Evolutionary conservation across 2,329 filamentous ascomycete species (phyloP).

Genomic region (Cladosporium velox): DNA sequence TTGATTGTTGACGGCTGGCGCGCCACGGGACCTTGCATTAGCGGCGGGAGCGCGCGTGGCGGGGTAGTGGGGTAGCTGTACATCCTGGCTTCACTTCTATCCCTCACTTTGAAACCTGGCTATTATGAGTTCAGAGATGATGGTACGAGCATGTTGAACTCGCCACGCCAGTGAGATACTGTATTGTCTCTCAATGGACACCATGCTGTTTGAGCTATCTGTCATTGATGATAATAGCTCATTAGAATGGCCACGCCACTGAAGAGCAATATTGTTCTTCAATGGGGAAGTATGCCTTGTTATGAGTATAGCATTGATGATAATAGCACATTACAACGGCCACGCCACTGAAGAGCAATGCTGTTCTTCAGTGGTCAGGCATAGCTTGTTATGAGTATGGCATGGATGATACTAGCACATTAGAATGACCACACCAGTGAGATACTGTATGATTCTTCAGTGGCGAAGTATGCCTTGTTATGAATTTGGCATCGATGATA

Average conservation of each 20-base stretch:
- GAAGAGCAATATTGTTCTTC: neutral
- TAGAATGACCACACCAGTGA: neutral
- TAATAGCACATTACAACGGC: neutral
- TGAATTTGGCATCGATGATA: neutral
- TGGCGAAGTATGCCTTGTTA: neutral
- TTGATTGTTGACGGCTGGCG: conserved; percentile 13
- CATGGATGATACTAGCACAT: neutral
- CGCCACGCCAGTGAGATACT: neutral
- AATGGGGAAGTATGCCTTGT: neutral
- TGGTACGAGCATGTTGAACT: neutral
- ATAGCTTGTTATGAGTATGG: neutral
- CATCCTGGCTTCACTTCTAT: neutral
- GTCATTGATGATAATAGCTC: neutral
- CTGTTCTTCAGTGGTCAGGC: neutral
- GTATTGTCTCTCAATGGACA: neutral
- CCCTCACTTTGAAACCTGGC: neutral
- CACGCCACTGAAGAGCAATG: neutral
- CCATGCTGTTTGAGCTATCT: neutral
- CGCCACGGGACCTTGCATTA: conserved; percentile 16
- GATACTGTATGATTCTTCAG: neutral
- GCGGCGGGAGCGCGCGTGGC: conserved; percentile 4
- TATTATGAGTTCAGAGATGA: neutral
- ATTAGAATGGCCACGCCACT: neutral
- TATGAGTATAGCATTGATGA: neutral
- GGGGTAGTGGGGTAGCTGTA: conserved; percentile 1